phyloP scores from a whole-genome alignment of 495 filamentous ascomycete species.

The Trichoderma virens region DNA sequence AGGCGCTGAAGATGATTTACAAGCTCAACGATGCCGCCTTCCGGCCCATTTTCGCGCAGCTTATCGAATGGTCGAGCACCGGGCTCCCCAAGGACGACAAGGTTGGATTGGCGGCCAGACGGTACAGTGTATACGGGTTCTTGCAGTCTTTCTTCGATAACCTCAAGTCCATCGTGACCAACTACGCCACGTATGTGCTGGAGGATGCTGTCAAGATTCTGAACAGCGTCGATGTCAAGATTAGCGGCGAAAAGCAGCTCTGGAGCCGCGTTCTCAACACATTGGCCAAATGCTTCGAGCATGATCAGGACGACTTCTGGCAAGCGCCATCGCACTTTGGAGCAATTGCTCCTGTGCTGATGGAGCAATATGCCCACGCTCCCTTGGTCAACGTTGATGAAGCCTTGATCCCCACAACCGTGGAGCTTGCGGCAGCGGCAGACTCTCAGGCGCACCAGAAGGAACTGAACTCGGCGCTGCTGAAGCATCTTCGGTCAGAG shows the following conservation, averaged over 20 bases:
- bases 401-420: slow-evolving; percentile 49
- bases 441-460: slow-evolving; percentile 84
- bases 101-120: slow-evolving; percentile 46
- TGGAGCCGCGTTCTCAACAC: slow-evolving; percentile 59
- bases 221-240: slow-evolving; percentile 31
- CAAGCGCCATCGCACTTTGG: slow-evolving; percentile 79
- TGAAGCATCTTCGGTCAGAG: slow-evolving; percentile 69
- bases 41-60: slow-evolving; percentile 77
- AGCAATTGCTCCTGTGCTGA: slow-evolving; percentile 58
- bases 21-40: slow-evolving; percentile 96
- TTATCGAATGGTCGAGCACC: slow-evolving; percentile 68
- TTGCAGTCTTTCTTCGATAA: slow-evolving; percentile 67
- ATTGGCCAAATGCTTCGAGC: slow-evolving; percentile 64
- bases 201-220: slow-evolving; percentile 64
- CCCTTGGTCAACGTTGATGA: slow-evolving; percentile 30
- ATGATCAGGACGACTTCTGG: slow-evolving; percentile 80
- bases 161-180: slow-evolving; percentile 89
- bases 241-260: slow-evolving; percentile 46
- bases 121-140: slow-evolving; percentile 69
- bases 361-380: slow-evolving; percentile 57
- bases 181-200: slow-evolving; percentile 78
- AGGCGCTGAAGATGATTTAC: slow-evolving; percentile 80
- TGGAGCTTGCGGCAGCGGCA: slow-evolving; percentile 69
- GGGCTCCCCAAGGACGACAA: slow-evolving; percentile 53
- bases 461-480: slow-evolving; percentile 65